Base-by-base conservation (phyloP, 305 asterid genomes). In the Lippia alba region DNA sequence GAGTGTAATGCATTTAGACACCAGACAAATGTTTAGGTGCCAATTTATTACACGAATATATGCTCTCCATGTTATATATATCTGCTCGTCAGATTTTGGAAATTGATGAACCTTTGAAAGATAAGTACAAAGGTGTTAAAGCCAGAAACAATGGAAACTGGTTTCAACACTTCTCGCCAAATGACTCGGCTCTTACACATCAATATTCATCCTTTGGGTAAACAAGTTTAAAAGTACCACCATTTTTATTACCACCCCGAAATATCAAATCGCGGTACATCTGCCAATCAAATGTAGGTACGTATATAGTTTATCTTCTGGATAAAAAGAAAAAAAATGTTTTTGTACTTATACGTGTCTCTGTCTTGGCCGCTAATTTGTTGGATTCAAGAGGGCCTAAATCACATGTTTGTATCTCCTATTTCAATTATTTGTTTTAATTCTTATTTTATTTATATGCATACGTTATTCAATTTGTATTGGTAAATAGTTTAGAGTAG, bases 1-100 rank as follows among this genome's bases (percentile, higher is more conserved):
- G 59, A 17, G 8, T 36, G 54, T 41, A 55, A 61, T 44, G 24
- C 17, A 60, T 51, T 20, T 67, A 67, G 20, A 24, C 16, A 0
- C n/a, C 33, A 17, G 0, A 12, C 36, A 0, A 8, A 17, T 8
- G 7, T 10, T 15, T 2, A 39, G 8, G 32, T 60, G 51, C 5
- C 5, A 12, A 2, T 59, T 60, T 2, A 3, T 61, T 17, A 24
- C 16, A 10, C 19, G 79, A 32, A 72, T 69, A 63, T 72, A 67
- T 75, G 72, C 80, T 71, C 34, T 71, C 30, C 58, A 60, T 71
- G 68, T 49, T 74, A 74, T 56, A 44, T 36, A 36, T 36, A 36
- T 36, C 32, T 66, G 46, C 64, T 40, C 41, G 54, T 46, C 74
- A 16, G 45, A 62, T 74, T 11, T 36, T 15, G 46, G 33, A 39